A percentile compares a stretch with the other conserved stretches of the same genome.
phyloP scores from a whole-genome alignment of 768 basidiomycete species.

The Lactarius quietus region DNA sequence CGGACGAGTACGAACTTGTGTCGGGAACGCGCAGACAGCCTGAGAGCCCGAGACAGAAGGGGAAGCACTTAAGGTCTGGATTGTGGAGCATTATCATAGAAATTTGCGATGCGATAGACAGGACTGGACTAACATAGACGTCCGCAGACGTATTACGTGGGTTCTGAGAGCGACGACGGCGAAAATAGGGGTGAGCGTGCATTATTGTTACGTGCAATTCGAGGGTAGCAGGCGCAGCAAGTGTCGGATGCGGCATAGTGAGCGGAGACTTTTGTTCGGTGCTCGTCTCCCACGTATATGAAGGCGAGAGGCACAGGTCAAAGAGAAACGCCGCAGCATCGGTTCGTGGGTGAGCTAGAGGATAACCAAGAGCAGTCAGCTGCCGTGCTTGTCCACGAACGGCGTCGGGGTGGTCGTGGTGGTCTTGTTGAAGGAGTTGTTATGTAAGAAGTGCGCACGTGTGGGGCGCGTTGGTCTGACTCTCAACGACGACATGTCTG shows the following conservation, averaged over 20 bases:
- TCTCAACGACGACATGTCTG: not conserved
- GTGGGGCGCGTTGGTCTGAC: not conserved
- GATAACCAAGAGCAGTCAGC: no score
- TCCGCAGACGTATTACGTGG: not conserved
- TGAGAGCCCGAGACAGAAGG: not conserved
- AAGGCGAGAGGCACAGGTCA: no score
- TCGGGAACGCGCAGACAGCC: not conserved
- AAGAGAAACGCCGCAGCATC: no score
- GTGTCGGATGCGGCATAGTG: not conserved
- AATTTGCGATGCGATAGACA: not conserved
- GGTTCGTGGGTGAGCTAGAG: no score
- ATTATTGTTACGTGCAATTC: not conserved
- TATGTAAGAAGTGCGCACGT: not conserved
- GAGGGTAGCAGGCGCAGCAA: not conserved
- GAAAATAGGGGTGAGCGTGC: not conserved
- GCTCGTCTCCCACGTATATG: no score
- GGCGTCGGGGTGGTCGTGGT: not conserved
- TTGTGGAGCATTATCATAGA: not conserved
- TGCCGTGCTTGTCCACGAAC: no score
- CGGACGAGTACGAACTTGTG: not conserved
- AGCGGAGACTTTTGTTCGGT: not conserved
- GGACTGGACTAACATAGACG: not conserved
- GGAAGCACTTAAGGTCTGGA: not conserved
- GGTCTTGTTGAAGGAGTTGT: not conserved
- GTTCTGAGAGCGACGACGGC: not conserved